Base-by-base conservation (phyloP, 202 grass and related monocot species). In the Zizania palustris region DNA sequence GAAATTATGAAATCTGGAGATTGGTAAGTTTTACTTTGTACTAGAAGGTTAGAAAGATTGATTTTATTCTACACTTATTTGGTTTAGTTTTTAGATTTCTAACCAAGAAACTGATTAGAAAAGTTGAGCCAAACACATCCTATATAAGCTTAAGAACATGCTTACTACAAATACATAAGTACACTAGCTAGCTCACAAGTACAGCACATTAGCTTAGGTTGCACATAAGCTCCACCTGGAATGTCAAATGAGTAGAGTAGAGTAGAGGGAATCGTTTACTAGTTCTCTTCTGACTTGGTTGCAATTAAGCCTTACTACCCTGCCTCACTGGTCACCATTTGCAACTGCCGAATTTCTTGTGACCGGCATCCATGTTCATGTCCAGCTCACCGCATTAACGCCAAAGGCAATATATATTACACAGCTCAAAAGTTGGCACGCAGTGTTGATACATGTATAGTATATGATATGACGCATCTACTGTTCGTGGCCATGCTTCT, bases 301-400 rank as follows among this genome's bases (percentile, higher is more conserved):
- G 19, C 72, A 62, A 64, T 72, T 51, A 45, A 55, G 51, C 56
- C 73, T 67, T 38, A 28, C 28, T 28, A 46, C 36, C 85, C 69
- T 75, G 20, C 65, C 20, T 74, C 72, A 43, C 64, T 10, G 55
- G 44, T 61, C 54, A 54, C 45, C 72, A 45, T 54, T 49, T 19
- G 72, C 74, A 72, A 42, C 33, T 64, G 74, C 55, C 71, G 63
- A 80, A 80, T 71, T 84, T 64, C 71, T 19, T 60, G 80, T 84
- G 80, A 66, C 69, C 75, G n/a, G n/a, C 65, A 62, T 40, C 80
- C 75, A 88, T 80, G 86, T 84, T 84, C 63, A 49, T 45, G 60
- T 84, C 86, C 86, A 88, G 81, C 86, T 88, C 86, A 88, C 71
- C 5, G 81, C 71, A 80, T 80, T 66, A 76, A 73, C 67, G 76